A percentile compares a stretch with the other conserved stretches of the same genome.
These are phyloP conservation scores for Neonectria ditissima DNA, from an alignment of 2,329 filamentous ascomycete genomes.

Conservation along the genomic window DNA sequence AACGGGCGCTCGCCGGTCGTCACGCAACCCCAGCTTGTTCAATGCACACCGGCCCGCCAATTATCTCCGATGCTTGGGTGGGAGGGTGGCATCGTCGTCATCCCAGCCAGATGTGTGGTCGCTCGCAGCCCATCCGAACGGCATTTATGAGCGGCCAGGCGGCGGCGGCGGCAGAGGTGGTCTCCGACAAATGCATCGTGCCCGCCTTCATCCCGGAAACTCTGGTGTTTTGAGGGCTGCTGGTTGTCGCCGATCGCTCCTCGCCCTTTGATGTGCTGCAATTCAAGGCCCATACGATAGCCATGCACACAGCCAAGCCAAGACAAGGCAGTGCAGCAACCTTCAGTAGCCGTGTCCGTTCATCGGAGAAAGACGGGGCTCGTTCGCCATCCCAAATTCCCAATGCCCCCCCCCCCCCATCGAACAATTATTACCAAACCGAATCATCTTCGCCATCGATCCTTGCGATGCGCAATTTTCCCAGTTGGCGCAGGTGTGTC, in stretches of 20 bases:
- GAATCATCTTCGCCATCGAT: constrained; percentile 27
- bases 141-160: neutral
- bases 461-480: constrained; percentile 34
- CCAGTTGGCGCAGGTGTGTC: constrained; percentile 29
- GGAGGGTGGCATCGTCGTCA: constrained; percentile 16
- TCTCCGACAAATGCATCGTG: too few species aligned
- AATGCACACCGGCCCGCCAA: constrained; percentile 28
- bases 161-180: neutral
- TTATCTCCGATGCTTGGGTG: constrained; percentile 26
- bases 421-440: constrained; percentile 40
- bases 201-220: neutral
- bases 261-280: neutral
- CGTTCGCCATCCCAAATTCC: constrained; percentile 17
- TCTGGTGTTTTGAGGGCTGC: neutral
- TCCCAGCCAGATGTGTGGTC: constrained; percentile 5
- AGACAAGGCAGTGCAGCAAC: constrained; percentile 10
- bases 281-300: neutral
- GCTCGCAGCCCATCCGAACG: neutral
- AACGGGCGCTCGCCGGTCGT: constrained; percentile 2
- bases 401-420: constrained; percentile 23
- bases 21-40: constrained; percentile 19
- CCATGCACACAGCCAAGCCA: neutral
- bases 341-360: constrained; percentile 31
- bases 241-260: neutral
- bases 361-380: constrained; percentile 32